Evolutionary conservation across 139 green algal species (phyloP), one percentile per base, ranked within the genome.

Genomic region (Chlorokybus atmophyticus): DNA sequence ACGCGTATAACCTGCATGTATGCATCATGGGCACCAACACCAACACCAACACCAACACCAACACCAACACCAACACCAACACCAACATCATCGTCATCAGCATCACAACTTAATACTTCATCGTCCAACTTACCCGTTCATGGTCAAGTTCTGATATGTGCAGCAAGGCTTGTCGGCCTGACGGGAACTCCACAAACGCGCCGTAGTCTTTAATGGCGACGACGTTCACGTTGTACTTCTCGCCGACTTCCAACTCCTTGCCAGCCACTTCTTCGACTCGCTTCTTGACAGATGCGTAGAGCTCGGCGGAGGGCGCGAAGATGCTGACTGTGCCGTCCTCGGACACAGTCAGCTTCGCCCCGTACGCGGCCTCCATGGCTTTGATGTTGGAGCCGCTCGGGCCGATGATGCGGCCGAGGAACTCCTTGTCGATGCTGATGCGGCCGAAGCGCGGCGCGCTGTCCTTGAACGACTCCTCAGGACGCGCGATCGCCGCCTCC

Each of bases 71-170:
- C n/a, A n/a, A n/a, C n/a, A n/a, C n/a, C n/a, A n/a, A n/a, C n/a
- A n/a, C n/a, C n/a, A n/a, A n/a, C n/a, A n/a, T n/a, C n/a, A n/a
- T n/a, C n/a, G n/a, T n/a, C n/a, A n/a, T n/a, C n/a, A n/a, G n/a
- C n/a, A n/a, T n/a, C n/a, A n/a, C n/a, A n/a, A n/a, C n/a, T n/a
- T n/a, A n/a, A n/a, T n/a, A n/a, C n/a, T n/a, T n/a, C n/a, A n/a
- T n/a, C n/a, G n/a, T n/a, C n/a, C n/a, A n/a, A 44, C 10, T 52
- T 17, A 52, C 44, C 6, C 10, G 19, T 52, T 5, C 10, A 42
- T 71, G 62, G 4, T 32, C 44, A 4, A 71, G 23, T 41, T 71
- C 56, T 5, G 62, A 71, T 14, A 71, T 67, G 57, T 71, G 62
- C 4, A 71, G 8, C 7, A 71, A 55, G 8, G 55, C 62, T 5